These are phyloP conservation scores for Straminergon stramineum DNA, from an alignment of 225 moss, liverwort and hornwort genomes.

Conservation along the genomic window DNA sequence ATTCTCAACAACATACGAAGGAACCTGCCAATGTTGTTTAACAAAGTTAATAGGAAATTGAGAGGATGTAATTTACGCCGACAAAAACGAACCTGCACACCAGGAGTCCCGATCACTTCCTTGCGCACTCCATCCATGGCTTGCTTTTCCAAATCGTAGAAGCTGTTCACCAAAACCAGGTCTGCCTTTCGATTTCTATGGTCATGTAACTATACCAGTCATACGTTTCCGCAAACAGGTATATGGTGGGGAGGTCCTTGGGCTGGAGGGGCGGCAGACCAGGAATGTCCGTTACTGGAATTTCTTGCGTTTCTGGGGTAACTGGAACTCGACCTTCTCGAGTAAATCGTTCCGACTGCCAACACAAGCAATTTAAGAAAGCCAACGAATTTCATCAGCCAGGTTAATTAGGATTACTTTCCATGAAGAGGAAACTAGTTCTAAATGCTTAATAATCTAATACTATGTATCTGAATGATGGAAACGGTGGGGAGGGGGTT, in stretches of 20 bases:
- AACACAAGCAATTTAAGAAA: neutral
- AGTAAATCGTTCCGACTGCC: conserved; percentile 18
- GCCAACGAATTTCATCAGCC: neutral
- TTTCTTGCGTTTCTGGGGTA: neutral
- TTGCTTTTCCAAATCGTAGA: conserved; percentile 20
- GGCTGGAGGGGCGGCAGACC: conserved; percentile 9
- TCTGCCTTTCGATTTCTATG: neutral
- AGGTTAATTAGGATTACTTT: neutral
- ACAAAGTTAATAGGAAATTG: neutral
- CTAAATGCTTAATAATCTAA: neutral
- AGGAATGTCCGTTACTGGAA: conserved; percentile 8
- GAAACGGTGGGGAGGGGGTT: no score
- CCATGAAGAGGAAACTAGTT: no score
- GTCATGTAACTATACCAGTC: conserved; percentile 11
- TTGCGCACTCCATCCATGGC: conserved; percentile 12
- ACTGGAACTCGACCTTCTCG: conserved; percentile 19
- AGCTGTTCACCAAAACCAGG: conserved; percentile 15
- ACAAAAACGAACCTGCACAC: conserved; percentile 10
- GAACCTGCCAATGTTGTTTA: neutral
- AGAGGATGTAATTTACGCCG: neutral
- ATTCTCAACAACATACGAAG: neutral
- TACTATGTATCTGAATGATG: neutral
- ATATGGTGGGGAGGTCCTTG: neutral
- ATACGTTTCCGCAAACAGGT: neutral
- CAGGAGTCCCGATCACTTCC: conserved; percentile 13